Conservation (phyloP, 2,329 filamentous ascomycete species). For the Zalaria sp. region DNA sequence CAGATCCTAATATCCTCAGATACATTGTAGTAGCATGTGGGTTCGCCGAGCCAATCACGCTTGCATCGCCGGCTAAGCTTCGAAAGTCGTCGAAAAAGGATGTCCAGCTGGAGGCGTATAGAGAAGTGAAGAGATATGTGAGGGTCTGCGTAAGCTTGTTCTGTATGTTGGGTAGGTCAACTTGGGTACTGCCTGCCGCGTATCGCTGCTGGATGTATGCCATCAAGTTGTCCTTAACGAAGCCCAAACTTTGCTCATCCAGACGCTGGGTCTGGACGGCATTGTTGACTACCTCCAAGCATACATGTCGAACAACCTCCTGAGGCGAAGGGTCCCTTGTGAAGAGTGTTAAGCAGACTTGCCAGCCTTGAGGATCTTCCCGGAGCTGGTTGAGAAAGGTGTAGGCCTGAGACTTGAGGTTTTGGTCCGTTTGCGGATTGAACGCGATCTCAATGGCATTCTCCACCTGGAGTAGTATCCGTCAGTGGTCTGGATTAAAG, state of each 20-base stretch:
- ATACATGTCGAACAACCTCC: slow-evolving; percentile 77
- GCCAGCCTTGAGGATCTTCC: slow-evolving; percentile 74
- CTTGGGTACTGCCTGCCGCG: slow-evolving; percentile 34
- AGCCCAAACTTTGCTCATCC: slow-evolving; percentile 55
- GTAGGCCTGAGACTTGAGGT: slow-evolving; percentile 68
- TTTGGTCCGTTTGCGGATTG: slow-evolving; percentile 61
- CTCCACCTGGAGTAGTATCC: slow-evolving; percentile 51
- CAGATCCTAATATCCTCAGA: slow-evolving; percentile 71
- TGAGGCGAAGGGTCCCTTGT: slow-evolving; percentile 59
- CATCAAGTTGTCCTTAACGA: slow-evolving; percentile 69
- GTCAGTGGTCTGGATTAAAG: background rate
- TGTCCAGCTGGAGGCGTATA: slow-evolving; percentile 79
- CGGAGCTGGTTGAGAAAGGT: slow-evolving; percentile 67
- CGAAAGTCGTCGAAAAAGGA: slow-evolving; percentile 85
- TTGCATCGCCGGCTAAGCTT: slow-evolving; percentile 53
- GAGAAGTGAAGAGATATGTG: slow-evolving; percentile 78
- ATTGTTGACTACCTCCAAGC: slow-evolving; percentile 86
- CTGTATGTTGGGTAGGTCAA: slow-evolving; percentile 67
- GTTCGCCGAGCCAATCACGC: slow-evolving; percentile 46
- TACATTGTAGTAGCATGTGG: slow-evolving; percentile 68
- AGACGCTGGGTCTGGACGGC: slow-evolving; percentile 70
- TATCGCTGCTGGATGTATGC: slow-evolving; percentile 70
- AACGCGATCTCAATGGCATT: slow-evolving; percentile 92
- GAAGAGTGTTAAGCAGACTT: slow-evolving; percentile 77
- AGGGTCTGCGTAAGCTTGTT: slow-evolving; percentile 96